These are phyloP conservation scores for Beauveria asiatica DNA, from an alignment of 2,329 filamentous ascomycete species.

Conservation along the genomic window DNA sequence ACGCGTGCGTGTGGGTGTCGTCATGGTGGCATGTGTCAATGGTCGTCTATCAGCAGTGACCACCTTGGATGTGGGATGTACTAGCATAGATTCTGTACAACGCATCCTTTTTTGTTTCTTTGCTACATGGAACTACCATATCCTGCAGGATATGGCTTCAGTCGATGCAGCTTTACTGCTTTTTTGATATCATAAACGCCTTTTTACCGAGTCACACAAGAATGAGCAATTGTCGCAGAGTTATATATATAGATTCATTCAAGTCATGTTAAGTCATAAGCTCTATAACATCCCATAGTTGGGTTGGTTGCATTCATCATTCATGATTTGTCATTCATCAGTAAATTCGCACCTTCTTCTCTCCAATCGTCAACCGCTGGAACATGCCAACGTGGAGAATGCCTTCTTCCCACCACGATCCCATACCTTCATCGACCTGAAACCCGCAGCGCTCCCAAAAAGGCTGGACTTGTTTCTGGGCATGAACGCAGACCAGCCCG, in stretches of 20 bases:
- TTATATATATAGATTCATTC: not conserved
- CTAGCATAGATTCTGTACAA: no score
- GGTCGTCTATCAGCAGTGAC: not conserved
- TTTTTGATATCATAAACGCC: no score
- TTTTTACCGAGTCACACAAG: no score
- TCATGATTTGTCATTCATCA: not conserved
- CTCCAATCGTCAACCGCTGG: constrained; percentile 32
- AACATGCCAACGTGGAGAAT: constrained; percentile 86
- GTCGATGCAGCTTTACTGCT: no score
- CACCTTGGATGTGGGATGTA: no score
- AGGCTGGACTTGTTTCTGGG: constrained; percentile 56
- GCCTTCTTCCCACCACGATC: constrained; percentile 74
- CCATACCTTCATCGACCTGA: constrained; percentile 60
- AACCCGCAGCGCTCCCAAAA: constrained; percentile 71
- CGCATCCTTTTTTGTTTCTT: no score
- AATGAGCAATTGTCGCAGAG: not conserved
- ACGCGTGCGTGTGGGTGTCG: not conserved
- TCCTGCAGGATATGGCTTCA: no score
- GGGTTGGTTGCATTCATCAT: not conserved
- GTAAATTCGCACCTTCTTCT: constrained; percentile 20
- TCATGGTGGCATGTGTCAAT: not conserved
- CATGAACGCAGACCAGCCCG: constrained; percentile 71
- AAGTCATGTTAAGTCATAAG: not conserved
- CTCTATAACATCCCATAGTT: not conserved
- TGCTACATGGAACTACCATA: no score